These are phyloP conservation scores for Zygoascus bituminiphila DNA, from an alignment of 805 yeast genomes.

Conservation along the genomic window DNA sequence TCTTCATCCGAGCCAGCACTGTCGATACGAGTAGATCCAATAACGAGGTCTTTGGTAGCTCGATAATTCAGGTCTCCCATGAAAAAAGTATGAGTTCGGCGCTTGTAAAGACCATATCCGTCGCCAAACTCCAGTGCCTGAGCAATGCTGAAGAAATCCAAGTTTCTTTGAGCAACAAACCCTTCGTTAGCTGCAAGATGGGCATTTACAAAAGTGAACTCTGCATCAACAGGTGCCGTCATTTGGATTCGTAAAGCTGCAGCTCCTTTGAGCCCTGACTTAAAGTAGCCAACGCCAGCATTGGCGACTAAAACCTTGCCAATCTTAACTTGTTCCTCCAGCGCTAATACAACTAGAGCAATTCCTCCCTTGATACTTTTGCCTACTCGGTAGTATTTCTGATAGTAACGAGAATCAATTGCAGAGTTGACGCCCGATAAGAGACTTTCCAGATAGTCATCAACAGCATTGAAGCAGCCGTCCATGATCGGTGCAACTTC, in stretches of 20 bases:
- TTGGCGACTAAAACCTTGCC: conserved; percentile 14
- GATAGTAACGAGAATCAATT: conserved; percentile 5
- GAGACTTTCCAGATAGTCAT: conserved; percentile 22
- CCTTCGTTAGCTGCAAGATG: conserved; percentile 84
- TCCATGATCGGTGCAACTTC: conserved; percentile 30
- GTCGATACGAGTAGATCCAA: conserved; percentile 12
- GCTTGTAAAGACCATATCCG: conserved; percentile 44
- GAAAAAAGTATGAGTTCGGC: conserved; percentile 52
- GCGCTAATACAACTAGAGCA: conserved; percentile 22
- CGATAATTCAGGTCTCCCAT: conserved; percentile 87
- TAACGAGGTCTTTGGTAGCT: conserved; percentile 29
- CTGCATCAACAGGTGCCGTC: conserved; percentile 14
- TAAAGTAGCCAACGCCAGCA: conserved; percentile 40
- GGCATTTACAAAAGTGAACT: conserved; percentile 53
- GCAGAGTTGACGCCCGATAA: conserved; percentile 21
- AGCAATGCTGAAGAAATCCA: conserved; percentile 42
- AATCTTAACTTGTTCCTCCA: conserved; percentile 3
- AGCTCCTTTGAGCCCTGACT: conserved; percentile 69
- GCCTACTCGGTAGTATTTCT: conserved; percentile 13
- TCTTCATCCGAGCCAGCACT: conserved; percentile 12
- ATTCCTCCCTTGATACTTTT: conserved; percentile 24
- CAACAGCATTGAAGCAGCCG: conserved; percentile 22
- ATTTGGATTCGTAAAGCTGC: conserved; percentile 48
- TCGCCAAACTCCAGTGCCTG: conserved; percentile 51
- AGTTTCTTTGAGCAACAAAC: conserved; percentile 42